A percentile compares a stretch with the other conserved stretches of the same genome.
These are phyloP conservation scores for Chenopodium suecicum DNA, from an alignment of 148 eudicot genomes.

Conservation along the genomic window DNA sequence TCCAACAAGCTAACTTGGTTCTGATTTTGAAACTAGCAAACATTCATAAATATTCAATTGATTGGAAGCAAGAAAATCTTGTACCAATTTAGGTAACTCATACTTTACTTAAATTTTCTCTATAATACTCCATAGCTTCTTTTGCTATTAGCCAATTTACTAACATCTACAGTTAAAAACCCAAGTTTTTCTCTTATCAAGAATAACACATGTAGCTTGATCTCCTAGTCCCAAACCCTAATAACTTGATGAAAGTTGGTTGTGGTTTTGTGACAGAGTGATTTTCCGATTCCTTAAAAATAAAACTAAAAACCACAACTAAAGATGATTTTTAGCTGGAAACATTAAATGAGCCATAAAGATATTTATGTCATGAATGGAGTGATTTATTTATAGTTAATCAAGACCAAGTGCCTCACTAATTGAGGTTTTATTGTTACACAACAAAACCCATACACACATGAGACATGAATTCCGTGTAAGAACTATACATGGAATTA, in stretches of 20 bases:
- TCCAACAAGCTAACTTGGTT: not conserved
- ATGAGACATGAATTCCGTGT: too few relatives aligned
- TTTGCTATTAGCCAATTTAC: not conserved
- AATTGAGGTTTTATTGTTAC: not conserved
- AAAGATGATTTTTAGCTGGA: not conserved
- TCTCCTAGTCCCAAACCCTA: not conserved
- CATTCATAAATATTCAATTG: not conserved
- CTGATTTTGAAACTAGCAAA: not conserved
- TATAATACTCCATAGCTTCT: not conserved
- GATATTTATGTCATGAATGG: not conserved
- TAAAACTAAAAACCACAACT: not conserved
- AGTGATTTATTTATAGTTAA: not conserved
- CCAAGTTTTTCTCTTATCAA: not conserved
- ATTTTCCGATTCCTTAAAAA: not conserved
- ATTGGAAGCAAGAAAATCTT: not conserved
- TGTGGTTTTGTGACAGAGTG: not conserved
- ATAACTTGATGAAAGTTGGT: not conserved
- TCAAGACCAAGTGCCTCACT: not conserved
- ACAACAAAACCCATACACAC: not conserved
- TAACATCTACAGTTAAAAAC: not conserved
- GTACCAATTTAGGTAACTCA: not conserved
- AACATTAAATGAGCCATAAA: not conserved
- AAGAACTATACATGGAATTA: too few relatives aligned
- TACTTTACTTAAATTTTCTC: not conserved
- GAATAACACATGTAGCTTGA: not conserved